phyloP scores from a whole-genome alignment of 2,329 filamentous ascomycete species.

The Trichoderma atroviride region DNA sequence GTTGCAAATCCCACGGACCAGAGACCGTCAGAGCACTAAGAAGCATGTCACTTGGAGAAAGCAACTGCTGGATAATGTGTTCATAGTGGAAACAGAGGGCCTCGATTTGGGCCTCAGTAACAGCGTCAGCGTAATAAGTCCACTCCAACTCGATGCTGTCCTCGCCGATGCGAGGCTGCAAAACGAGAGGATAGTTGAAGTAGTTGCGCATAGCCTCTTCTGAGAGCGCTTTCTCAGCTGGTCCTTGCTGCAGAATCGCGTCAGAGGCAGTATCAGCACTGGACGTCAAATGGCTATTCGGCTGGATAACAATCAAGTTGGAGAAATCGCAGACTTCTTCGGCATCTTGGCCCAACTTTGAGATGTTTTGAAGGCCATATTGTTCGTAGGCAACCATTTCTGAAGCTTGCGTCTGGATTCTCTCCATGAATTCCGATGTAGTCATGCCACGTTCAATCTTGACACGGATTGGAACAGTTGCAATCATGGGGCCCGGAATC shows the following conservation, averaged over 20 bases:
- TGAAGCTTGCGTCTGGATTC: slow-evolving; percentile 14
- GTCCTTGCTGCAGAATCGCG: slow-evolving; percentile 19
- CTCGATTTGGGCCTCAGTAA: slow-evolving; percentile 21
- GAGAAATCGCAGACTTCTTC: slow-evolving; percentile 22
- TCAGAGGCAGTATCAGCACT: slow-evolving; percentile 18
- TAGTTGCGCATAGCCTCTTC: slow-evolving; percentile 28
- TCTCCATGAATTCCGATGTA: neutral
- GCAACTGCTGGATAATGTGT: slow-evolving; percentile 27
- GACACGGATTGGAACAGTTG: slow-evolving; percentile 26
- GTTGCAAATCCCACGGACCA: slow-evolving; percentile 15
- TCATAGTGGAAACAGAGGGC: slow-evolving; percentile 28
- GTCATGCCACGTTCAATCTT: slow-evolving; percentile 18
- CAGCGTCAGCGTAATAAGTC: slow-evolving; percentile 25
- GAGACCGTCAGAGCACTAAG: slow-evolving; percentile 10
- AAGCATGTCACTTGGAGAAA: slow-evolving; percentile 10
- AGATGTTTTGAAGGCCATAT: slow-evolving; percentile 24
- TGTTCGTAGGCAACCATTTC: slow-evolving; percentile 25
- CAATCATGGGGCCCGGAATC: slow-evolving; percentile 21
- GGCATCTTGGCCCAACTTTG: slow-evolving; percentile 11
- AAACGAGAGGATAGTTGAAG: slow-evolving; percentile 30
- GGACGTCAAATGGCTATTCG: slow-evolving; percentile 11
- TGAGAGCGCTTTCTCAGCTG: slow-evolving; percentile 18
- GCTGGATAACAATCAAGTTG: slow-evolving; percentile 24
- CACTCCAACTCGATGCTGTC: slow-evolving; percentile 25
- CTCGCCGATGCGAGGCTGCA: slow-evolving; percentile 24